A percentile compares a stretch with the other conserved stretches of the same genome.
phyloP scores from a whole-genome alignment of 306 rosid species.

The Vigna radiata region DNA sequence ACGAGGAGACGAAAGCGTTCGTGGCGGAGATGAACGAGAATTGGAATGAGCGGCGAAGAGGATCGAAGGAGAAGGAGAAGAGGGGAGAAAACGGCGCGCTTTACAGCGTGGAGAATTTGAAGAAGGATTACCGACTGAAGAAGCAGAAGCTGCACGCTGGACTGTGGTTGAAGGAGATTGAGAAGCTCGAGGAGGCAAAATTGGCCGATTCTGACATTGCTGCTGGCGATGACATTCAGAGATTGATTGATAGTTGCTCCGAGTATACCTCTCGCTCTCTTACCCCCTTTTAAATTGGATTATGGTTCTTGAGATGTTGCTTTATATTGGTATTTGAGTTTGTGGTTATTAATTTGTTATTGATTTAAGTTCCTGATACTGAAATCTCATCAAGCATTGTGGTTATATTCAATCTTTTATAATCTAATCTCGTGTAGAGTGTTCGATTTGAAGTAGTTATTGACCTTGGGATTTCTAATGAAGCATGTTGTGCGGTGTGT shows the following conservation, averaged over 20 bases:
- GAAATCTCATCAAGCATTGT: background rate
- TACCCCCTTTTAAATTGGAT: background rate
- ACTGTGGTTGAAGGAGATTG: constrained; percentile 93
- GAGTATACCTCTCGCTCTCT: constrained; percentile 53
- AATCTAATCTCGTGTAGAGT: background rate
- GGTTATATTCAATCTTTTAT: background rate
- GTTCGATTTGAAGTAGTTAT: background rate
- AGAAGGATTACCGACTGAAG: constrained; percentile 87
- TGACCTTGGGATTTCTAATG: background rate
- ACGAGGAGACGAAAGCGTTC: constrained; percentile 81
- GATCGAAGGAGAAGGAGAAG: constrained; percentile 51
- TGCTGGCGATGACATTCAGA: constrained; percentile 78
- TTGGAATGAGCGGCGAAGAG: constrained; percentile 75
- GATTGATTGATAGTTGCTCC: constrained; percentile 85
- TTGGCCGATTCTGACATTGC: constrained; percentile 56
- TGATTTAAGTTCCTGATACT: background rate
- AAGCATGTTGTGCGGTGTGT: background rate
- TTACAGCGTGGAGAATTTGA: constrained; percentile 78
- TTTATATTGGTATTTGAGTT: background rate
- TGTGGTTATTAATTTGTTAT: background rate
- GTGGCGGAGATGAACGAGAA: constrained; percentile 92
- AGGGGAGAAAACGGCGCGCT: constrained; percentile 54
- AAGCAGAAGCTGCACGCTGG: constrained; percentile 92
- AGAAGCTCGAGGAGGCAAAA: constrained; percentile 87
- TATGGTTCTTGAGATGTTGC: background rate